Percentiles rank a stretch among this genome's conserved stretches.
These are phyloP conservation scores for Excoecaria cochinchinensis DNA, from an alignment of 345 rosid genomes.

Conservation along the genomic window DNA sequence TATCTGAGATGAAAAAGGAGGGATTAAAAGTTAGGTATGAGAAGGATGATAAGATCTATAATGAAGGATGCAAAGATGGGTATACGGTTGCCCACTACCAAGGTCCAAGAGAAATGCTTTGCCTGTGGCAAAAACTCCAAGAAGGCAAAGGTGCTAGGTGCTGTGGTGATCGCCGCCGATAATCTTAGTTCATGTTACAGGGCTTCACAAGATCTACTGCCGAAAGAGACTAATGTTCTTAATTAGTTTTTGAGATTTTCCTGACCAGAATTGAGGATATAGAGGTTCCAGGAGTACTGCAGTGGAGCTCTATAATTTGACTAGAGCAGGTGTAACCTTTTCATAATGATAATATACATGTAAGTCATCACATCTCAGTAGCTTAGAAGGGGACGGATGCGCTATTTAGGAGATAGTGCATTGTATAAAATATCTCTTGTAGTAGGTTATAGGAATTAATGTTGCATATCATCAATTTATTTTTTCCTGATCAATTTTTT, in stretches of 20 bases:
- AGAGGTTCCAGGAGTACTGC: background rate
- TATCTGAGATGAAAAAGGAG: conserved; percentile 58
- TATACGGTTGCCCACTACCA: conserved; percentile 94
- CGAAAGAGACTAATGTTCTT: background rate
- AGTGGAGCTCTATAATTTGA: background rate
- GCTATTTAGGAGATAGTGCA: background rate
- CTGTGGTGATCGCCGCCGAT: conserved; percentile 37
- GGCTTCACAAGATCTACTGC: background rate
- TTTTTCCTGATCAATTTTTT: background rate
- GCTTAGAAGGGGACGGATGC: background rate
- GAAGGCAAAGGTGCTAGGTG: conserved; percentile 68
- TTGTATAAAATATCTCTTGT: conserved; percentile 7
- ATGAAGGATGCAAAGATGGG: conserved; percentile 81
- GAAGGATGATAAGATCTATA: conserved; percentile 65
- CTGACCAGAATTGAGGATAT: conserved; percentile 2
- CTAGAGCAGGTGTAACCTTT: background rate
- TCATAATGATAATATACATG: background rate
- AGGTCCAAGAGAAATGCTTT: conserved; percentile 83
- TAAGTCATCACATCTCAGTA: background rate
- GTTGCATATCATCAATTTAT: too few relatives aligned
- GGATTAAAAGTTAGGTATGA: conserved; percentile 66
- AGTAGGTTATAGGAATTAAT: background rate
- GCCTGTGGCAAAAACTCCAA: conserved; percentile 90
- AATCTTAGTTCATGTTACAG: background rate
- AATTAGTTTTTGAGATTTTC: conserved; percentile 11